Evolutionary conservation across 2,329 filamentous ascomycete species (phyloP), one percentile per base, ranked within the genome.

Genomic region (Aspergillus persii): DNA sequence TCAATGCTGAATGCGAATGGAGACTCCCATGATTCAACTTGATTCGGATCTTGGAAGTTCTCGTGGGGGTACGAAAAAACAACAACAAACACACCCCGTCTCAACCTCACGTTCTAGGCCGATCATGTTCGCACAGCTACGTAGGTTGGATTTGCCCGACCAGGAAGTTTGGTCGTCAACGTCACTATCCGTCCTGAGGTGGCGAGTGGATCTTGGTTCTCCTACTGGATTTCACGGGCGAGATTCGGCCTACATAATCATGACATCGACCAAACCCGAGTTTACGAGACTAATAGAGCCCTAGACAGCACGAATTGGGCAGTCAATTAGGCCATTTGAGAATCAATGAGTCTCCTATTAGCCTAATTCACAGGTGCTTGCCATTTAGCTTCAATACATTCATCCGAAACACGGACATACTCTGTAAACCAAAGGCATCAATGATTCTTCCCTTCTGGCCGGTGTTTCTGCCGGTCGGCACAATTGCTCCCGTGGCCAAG

Each of bases 401-500:
- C 44, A 12, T 46, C 46, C 31, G 52, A 31, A 50, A 50, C 15
- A 41, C 36, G 36, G 36, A 41, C 12, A 5, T 41, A 23, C 18
- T 23, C 18, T 23, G 18, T 23, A 23, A 23, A 23, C 18, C 18
- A 23, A 23, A 23, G 18, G 18, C 18, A 23, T 23, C 18, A 23
- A 23, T 23, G 18, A 23, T 23, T 23, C 18, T 23, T 23, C 18
- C 18, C 18, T 23, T 23, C 18, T 23, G 18, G 18, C 18, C 18
- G 18, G 18, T 23, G 18, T 23, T 36, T 59, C 44, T 47, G 44
- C 26, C 44, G 54, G 56, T 54, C 56, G 61, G 57, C 44, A 56
- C 50, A 61, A 57, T 59, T 61, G 59, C 55, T 61, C 59, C 61
- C 61, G 61, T 59, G 58, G 50, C 61, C 57, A 60, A 60, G 61